A percentile compares a stretch with the other conserved stretches of the same genome.
phyloP scores from a whole-genome alignment of 2,329 filamentous ascomycete species.

The Fusarium sterilihyphosum region DNA sequence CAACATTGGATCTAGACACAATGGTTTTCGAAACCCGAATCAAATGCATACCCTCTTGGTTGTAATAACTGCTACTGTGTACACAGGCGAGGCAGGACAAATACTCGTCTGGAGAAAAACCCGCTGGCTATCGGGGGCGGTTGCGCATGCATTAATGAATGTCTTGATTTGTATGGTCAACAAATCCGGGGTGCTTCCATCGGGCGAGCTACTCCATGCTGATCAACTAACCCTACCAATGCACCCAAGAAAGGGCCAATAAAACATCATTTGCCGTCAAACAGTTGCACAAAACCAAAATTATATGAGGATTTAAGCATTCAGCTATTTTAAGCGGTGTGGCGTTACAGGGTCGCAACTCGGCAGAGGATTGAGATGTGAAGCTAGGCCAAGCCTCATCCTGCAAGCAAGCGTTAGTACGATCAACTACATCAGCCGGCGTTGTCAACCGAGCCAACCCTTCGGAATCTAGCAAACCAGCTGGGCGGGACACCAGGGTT shows the following conservation, averaged over 20 bases:
- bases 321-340: conserved; percentile 24
- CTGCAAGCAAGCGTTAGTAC: conserved; percentile 31
- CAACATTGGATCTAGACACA: not conserved
- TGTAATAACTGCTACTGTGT: not conserved
- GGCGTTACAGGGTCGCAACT: conserved; percentile 10
- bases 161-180: not conserved
- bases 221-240: not conserved
- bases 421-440: conserved; percentile 18
- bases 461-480: conserved; percentile 39
- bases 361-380: conserved; percentile 21
- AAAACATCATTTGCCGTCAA: not conserved
- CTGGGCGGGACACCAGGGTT: conserved; percentile 28
- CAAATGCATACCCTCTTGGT: not conserved
- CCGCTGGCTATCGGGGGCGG: not conserved
- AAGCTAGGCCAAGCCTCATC: conserved; percentile 20
- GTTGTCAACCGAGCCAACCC: conserved; percentile 36
- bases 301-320: not conserved
- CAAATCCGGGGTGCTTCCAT: not conserved
- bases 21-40: not conserved
- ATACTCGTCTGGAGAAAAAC: not conserved
- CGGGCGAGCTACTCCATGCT: not conserved
- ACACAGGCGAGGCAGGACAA: not conserved
- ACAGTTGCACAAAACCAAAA: not conserved
- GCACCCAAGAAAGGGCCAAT: not conserved
- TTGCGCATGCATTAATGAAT: not conserved